phyloP scores from a whole-genome alignment of 1,284 basidiomycete species.

The Omphalotus olearius region DNA sequence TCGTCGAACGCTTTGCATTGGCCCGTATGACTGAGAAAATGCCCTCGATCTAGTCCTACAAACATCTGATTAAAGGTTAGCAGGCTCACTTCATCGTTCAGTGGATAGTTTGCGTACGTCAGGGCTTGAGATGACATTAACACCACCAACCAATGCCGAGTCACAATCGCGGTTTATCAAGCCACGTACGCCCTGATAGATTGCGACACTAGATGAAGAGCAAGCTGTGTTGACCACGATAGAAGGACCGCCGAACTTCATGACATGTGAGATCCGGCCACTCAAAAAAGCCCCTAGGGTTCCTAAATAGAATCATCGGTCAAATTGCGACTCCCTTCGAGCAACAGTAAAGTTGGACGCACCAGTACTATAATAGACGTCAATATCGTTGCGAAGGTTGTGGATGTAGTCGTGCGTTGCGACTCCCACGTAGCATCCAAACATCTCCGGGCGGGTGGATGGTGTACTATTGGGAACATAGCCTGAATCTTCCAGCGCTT shows the following conservation, averaged over 20 bases:
- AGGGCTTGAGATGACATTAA: conserved; percentile 68
- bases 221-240: conserved; percentile 70
- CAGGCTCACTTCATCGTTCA: not conserved
- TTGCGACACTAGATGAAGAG: conserved; percentile 62
- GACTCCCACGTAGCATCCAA: conserved; percentile 64
- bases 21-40: conserved; percentile 63
- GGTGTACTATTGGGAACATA: conserved; percentile 57
- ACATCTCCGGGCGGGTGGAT: conserved; percentile 44
- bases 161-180: conserved; percentile 59
- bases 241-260: conserved; percentile 65
- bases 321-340: not conserved
- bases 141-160: conserved; percentile 66
- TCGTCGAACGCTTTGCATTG: conserved; percentile 71
- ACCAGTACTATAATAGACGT: conserved; percentile 72
- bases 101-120: conserved; percentile 43
- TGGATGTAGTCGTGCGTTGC: conserved; percentile 67
- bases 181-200: conserved; percentile 66
- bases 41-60: conserved; percentile 61
- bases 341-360: conserved; percentile 15
- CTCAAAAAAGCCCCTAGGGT: conserved; percentile 65
- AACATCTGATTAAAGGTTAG: conserved; percentile 47
- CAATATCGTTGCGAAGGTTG: conserved; percentile 57
- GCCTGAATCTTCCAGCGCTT: conserved; percentile 66
- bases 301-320: conserved; percentile 33
- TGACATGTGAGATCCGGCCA: conserved; percentile 65